Conservation (phyloP, 2,329 filamentous ascomycete genomes). For the Neurospora sp. region DNA sequence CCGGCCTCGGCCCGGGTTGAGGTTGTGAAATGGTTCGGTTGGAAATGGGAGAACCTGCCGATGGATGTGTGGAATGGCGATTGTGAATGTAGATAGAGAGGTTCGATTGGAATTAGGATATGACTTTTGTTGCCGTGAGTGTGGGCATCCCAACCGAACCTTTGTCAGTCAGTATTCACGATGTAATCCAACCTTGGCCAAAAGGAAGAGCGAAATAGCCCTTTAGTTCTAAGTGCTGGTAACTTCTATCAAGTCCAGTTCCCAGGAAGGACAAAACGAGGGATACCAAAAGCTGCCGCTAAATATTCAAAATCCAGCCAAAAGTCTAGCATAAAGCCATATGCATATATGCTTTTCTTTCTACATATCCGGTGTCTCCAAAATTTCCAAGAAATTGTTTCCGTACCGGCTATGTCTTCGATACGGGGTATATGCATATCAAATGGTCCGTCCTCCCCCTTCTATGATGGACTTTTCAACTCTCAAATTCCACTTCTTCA, state of each 20-base stretch:
- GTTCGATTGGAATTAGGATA: too few species aligned
- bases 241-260: too few species aligned
- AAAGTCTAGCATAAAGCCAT: neutral
- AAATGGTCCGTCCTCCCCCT: neutral
- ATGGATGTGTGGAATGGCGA: too few species aligned
- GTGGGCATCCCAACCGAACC: too few species aligned
- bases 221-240: too few species aligned
- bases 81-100: too few species aligned
- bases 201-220: too few species aligned
- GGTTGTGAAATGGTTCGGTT: neutral
- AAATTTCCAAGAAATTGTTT: neutral
- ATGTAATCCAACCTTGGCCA: too few species aligned
- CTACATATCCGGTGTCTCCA: neutral
- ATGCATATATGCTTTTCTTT: neutral
- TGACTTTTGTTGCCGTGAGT: too few species aligned
- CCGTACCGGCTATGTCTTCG: neutral
- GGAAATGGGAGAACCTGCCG: neutral
- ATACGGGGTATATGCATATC: neutral
- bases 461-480: neutral
- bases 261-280: too few species aligned
- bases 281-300: neutral
- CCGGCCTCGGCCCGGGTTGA: too few species aligned
- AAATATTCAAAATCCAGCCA: neutral
- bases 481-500: neutral
- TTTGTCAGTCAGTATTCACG: too few species aligned